phyloP scores from a whole-genome alignment of 1,139 yeast genomes.

The Geotrichum carabidarum region DNA sequence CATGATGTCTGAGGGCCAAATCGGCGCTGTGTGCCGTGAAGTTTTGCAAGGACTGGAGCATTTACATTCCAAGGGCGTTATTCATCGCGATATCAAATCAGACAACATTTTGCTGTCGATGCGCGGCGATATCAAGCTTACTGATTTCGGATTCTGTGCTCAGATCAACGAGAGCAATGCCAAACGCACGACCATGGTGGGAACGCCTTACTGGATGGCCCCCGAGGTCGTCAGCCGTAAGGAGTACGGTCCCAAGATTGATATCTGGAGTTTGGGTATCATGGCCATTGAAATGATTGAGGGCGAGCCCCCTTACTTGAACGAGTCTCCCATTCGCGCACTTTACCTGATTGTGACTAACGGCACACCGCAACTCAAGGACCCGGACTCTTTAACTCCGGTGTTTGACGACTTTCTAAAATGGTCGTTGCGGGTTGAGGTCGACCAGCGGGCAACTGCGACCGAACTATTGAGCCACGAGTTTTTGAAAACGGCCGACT shows the following conservation, averaged over 20 bases:
- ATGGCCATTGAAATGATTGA: constrained; percentile 98
- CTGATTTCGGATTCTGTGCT: constrained; percentile 79
- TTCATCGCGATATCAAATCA: constrained; percentile 93
- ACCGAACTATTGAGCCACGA: constrained; percentile 64
- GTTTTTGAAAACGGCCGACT: constrained; percentile 70
- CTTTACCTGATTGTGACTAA: constrained; percentile 89
- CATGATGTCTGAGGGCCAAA: constrained; percentile 93
- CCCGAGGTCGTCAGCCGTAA: constrained; percentile 94
- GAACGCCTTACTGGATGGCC: constrained; percentile 99
- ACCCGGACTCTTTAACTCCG: constrained; percentile 72
- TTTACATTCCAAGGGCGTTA: constrained; percentile 87
- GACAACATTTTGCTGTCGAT: constrained; percentile 81
- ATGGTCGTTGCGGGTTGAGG: constrained; percentile 79
- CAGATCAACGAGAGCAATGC: constrained; percentile 81
- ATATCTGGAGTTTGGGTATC: constrained; percentile 94
- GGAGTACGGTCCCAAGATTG: constrained; percentile 96
- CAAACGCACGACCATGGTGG: constrained; percentile 95
- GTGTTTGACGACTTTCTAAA: constrained; percentile 64
- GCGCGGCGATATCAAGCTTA: constrained; percentile 84
- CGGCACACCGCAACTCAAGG: constrained; percentile 90
- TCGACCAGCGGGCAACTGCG: constrained; percentile 79
- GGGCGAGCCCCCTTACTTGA: constrained; percentile 96
- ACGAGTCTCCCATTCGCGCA: constrained; percentile 91
- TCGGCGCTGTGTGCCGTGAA: constrained; percentile 92
- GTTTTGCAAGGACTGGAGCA: constrained; percentile 80